Conservation (phyloP, 129 eudicot species). For the Flaveria bidentis region DNA sequence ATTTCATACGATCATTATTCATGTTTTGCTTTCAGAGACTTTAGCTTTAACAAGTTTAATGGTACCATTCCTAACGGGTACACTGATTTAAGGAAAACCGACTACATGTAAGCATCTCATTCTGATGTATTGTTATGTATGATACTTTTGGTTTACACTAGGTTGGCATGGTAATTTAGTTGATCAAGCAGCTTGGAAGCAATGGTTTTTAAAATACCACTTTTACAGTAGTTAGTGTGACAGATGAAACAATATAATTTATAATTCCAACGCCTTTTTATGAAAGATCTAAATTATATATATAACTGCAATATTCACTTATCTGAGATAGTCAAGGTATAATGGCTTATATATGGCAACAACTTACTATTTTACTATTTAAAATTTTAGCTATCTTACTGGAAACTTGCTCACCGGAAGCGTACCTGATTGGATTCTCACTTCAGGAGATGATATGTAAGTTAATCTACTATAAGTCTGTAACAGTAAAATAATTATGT, state of each 20-base stretch:
- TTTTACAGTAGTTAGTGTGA: background rate
- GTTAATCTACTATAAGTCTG: conserved; percentile 22
- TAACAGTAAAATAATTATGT: background rate
- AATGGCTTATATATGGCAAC: no score
- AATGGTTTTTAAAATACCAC: background rate
- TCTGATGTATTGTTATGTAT: background rate
- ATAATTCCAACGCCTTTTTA: background rate
- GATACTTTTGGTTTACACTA: background rate
- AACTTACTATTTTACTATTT: conserved; percentile 15
- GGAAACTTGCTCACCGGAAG: conserved; percentile 51
- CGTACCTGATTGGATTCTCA: conserved; percentile 51
- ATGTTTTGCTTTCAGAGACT: conserved; percentile 42
- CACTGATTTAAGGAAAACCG: conserved; percentile 4
- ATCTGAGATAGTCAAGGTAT: background rate
- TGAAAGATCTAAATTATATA: background rate
- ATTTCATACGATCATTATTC: conserved; percentile 4
- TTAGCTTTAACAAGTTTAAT: conserved; percentile 51
- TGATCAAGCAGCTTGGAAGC: background rate
- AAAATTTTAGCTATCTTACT: conserved; percentile 44
- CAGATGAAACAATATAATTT: background rate
- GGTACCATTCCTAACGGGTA: conserved; percentile 41
- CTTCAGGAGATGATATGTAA: conserved; percentile 36
- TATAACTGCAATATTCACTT: background rate
- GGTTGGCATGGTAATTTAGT: background rate
- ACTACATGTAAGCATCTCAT: conserved; percentile 38